These are phyloP conservation scores for Waltergamsia citrina DNA, from an alignment of 2,329 filamentous ascomycete genomes.

Conservation along the genomic window DNA sequence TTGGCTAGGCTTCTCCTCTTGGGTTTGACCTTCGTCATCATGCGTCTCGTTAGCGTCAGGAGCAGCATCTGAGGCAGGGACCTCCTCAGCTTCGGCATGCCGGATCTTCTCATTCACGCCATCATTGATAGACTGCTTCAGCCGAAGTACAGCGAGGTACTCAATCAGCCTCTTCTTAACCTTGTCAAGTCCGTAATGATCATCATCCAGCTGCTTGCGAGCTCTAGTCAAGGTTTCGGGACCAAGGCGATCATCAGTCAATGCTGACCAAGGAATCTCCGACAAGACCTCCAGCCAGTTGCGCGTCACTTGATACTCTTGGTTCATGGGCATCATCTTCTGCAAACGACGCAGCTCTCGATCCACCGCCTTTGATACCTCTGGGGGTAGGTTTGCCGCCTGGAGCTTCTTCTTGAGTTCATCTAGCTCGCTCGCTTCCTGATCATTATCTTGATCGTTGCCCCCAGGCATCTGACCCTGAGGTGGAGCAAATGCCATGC, in stretches of 20 bases:
- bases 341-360: conserved; percentile 79
- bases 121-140: conserved; percentile 86
- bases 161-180: conserved; percentile 95
- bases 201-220: conserved; percentile 83
- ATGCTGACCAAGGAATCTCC: conserved; percentile 85
- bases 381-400: conserved; percentile 68
- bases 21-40: conserved; percentile 17
- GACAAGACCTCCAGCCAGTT: conserved; percentile 90
- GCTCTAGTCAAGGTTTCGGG: conserved; percentile 69
- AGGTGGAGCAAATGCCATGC: conserved; percentile 23
- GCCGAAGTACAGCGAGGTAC: conserved; percentile 88
- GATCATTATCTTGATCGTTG: conserved; percentile 53
- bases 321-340: conserved; percentile 94
- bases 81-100: conserved; percentile 49
- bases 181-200: conserved; percentile 93
- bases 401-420: conserved; percentile 85
- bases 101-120: conserved; percentile 73
- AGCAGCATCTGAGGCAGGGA: conserved; percentile 12
- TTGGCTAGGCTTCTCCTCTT: not conserved
- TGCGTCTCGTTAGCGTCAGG: conserved; percentile 10
- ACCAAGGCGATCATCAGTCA: conserved; percentile 79
- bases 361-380: conserved; percentile 84
- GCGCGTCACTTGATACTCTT: conserved; percentile 87
- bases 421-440: conserved; percentile 82
- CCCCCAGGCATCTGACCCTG: conserved; percentile 27